phyloP scores from a whole-genome alignment of 2,329 filamentous ascomycete species.

The Fusarium lyarnte region DNA sequence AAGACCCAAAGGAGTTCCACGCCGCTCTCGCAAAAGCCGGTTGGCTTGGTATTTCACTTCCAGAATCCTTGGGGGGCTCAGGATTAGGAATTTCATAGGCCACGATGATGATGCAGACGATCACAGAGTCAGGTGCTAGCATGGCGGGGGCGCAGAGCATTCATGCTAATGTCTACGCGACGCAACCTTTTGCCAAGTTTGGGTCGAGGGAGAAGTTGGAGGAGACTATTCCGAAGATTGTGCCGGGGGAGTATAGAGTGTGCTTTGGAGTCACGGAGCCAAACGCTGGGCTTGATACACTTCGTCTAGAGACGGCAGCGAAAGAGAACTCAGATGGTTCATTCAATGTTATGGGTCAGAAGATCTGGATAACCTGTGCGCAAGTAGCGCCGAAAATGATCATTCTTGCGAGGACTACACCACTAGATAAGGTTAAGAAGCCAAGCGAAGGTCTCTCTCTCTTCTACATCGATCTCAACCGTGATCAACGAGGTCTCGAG shows the following conservation, averaged over 20 bases:
- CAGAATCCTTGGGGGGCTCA: constrained; percentile 77
- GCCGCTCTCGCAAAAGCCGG: constrained; percentile 77
- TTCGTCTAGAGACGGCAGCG: constrained; percentile 74
- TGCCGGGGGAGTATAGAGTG: constrained; percentile 74
- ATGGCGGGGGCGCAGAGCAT: constrained; percentile 75
- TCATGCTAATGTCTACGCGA: constrained; percentile 77
- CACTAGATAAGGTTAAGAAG: constrained; percentile 72
- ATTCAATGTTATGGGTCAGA: constrained; percentile 79
- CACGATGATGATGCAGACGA: constrained; percentile 88
- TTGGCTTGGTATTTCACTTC: constrained; percentile 84
- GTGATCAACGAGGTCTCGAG: constrained; percentile 65
- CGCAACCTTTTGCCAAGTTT: constrained; percentile 78
- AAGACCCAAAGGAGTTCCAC: constrained; percentile 80
- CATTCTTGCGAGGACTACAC: constrained; percentile 79
- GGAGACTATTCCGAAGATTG: constrained; percentile 73
- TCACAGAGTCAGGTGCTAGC: constrained; percentile 80
- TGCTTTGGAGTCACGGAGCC: constrained; percentile 91
- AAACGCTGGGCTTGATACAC: constrained; percentile 80
- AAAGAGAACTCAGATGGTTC: constrained; percentile 61
- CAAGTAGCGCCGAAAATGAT: constrained; percentile 88
- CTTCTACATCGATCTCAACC: constrained; percentile 82
- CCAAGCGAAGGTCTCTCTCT: constrained; percentile 80
- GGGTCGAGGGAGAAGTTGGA: constrained; percentile 72
- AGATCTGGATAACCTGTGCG: constrained; percentile 90
- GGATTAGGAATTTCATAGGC: constrained; percentile 83